Conservation (phyloP, 768 basidiomycete genomes). For the Rhizopogon sp. region DNA sequence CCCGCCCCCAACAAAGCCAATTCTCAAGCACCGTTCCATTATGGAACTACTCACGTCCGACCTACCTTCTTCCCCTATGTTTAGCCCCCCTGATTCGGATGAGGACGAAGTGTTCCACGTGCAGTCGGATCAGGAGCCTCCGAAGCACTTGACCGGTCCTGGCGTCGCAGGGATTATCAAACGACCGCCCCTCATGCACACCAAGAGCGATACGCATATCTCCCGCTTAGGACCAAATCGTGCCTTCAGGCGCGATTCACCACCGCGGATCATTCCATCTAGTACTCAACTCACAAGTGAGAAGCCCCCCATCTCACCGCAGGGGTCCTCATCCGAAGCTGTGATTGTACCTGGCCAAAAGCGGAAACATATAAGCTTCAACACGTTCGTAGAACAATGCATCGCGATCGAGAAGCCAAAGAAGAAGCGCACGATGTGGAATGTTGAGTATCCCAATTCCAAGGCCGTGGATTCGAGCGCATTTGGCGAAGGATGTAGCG, state of each 20-base stretch:
- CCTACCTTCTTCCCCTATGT: constrained; percentile 56
- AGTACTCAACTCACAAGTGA: constrained; percentile 7
- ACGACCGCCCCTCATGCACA: constrained; percentile 67
- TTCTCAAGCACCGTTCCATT: constrained; percentile 93
- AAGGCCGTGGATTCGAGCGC: constrained; percentile 9
- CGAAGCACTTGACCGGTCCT: not conserved
- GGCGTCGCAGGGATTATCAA: not conserved
- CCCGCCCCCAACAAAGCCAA: constrained; percentile 61
- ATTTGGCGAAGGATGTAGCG: constrained; percentile 24
- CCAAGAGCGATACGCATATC: constrained; percentile 87
- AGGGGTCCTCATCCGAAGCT: constrained; percentile 12
- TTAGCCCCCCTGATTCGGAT: constrained; percentile 54
- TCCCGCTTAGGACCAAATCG: constrained; percentile 44
- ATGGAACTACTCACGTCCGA: constrained; percentile 82
- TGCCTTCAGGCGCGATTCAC: constrained; percentile 57
- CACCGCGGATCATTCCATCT: constrained; percentile 47
- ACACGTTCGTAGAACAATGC: constrained; percentile 95
- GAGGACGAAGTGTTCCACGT: constrained; percentile 29
- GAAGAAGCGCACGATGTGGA: constrained; percentile 24
- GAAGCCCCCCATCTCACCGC: constrained; percentile 7
- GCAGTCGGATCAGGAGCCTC: constrained; percentile 18
- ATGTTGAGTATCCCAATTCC: constrained; percentile 16
- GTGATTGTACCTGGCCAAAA: constrained; percentile 29
- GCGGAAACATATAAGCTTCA: constrained; percentile 94
- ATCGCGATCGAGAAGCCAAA: constrained; percentile 84